These are phyloP conservation scores for Coemansia sp. DNA, from an alignment of 192 early-diverging fungal species.

Conservation along the genomic window DNA sequence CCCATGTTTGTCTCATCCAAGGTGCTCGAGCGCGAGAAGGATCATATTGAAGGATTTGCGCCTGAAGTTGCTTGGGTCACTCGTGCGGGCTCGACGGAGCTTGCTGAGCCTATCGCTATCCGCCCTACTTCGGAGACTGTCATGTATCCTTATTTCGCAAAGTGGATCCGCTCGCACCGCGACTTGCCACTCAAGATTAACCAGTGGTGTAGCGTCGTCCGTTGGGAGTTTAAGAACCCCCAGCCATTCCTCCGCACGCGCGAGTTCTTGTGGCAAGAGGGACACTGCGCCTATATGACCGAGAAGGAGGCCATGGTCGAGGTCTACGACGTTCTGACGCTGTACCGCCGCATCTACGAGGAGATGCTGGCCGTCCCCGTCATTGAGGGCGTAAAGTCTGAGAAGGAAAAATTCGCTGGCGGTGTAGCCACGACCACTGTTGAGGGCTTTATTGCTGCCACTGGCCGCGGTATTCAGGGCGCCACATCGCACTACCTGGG, in stretches of 20 bases:
- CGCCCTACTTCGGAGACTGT: conserved; percentile 99
- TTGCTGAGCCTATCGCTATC: conserved; percentile 97
- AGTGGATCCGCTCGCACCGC: conserved; percentile 97
- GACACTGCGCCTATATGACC: conserved; percentile 95
- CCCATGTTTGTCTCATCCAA: conserved; percentile 97
- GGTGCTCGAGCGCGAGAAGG: conserved; percentile 94
- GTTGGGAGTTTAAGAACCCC: conserved; percentile 99
- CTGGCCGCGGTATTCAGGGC: conserved; percentile 97
- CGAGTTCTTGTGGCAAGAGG: conserved; percentile 99
- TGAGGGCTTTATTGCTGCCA: conserved; percentile 96
- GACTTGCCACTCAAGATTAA: conserved; percentile 96
- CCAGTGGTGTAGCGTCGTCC: conserved; percentile 99
- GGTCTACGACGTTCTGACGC: conserved; percentile 87
- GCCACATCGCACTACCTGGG: conserved; percentile 98
- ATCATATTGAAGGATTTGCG: conserved; percentile 99
- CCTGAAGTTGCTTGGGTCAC: conserved; percentile 99
- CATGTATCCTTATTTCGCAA: conserved; percentile 99
- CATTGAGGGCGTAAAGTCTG: conserved; percentile 95
- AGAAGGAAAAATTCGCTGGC: conserved; percentile 99
- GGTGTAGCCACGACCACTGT: conserved; percentile 97
- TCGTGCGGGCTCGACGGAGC: conserved; percentile 86
- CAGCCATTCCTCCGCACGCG: conserved; percentile 98
- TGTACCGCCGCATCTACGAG: conserved; percentile 97
- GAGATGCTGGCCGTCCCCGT: conserved; percentile 98
- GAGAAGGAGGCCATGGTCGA: conserved; percentile 86